Evolutionary conservation across 2,329 filamentous ascomycete genomes (phyloP).

Genomic region (Pseudocercospora crystallina): DNA sequence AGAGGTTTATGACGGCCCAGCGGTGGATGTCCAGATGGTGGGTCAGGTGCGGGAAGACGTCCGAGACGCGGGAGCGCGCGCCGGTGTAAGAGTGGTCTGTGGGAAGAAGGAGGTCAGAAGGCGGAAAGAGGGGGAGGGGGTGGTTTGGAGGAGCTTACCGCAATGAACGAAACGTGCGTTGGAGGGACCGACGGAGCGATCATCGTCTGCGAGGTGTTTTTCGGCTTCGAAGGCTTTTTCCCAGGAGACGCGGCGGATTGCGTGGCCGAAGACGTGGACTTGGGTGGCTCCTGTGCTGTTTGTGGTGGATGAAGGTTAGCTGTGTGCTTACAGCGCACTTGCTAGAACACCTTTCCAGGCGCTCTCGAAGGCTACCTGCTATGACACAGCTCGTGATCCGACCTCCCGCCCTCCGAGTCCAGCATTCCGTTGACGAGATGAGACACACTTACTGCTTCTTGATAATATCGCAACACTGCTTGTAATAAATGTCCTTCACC

Average conservation of each 20-base stretch:
- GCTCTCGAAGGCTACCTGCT: no score
- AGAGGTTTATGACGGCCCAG: slow-evolving; percentile 50
- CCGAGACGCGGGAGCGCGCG: slow-evolving; percentile 12
- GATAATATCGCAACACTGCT: slow-evolving; percentile 37
- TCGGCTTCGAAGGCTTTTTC: not conserved
- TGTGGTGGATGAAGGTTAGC: no score
- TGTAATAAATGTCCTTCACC: slow-evolving; percentile 37
- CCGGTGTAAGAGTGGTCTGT: slow-evolving; percentile 57
- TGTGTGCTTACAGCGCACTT: no score
- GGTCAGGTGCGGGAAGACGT: not conserved
- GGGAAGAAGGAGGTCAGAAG: slow-evolving; percentile 46
- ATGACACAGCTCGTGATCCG: no score
- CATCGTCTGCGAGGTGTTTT: not conserved
- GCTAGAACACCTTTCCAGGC: no score
- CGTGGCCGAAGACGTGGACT: slow-evolving; percentile 15
- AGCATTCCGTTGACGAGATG: no score
- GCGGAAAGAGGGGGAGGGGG: no score
- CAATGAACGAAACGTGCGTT: not conserved
- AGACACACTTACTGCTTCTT: no score
- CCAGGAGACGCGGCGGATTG: slow-evolving; percentile 7
- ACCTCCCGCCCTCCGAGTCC: no score
- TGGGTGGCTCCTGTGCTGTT: slow-evolving; percentile 23
- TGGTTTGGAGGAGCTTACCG: not conserved
- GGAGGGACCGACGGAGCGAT: not conserved
- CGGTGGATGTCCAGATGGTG: not conserved